phyloP scores from a whole-genome alignment of 129 eudicot genomes.

The Rutidosis leptorrhynchoides region DNA sequence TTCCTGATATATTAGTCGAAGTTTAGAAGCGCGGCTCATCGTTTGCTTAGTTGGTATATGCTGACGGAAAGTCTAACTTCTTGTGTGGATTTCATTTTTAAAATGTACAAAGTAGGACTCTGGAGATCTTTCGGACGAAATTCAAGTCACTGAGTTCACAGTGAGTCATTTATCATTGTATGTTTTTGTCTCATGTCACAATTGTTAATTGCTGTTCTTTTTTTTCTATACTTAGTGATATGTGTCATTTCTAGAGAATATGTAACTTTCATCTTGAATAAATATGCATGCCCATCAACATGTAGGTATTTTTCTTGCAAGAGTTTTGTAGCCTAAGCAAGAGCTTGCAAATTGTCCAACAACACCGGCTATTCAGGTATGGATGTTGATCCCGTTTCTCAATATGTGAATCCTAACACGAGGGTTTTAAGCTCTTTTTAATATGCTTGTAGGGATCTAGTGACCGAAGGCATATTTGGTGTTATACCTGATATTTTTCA shows the following conservation, averaged over 20 bases:
- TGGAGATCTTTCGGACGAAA: too few relatives aligned
- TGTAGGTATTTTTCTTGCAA: conserved; percentile 75
- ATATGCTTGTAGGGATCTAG: conserved; percentile 74
- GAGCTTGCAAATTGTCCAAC: conserved; percentile 87
- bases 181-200: too few relatives aligned
- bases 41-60: conserved; percentile 70
- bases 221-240: not conserved
- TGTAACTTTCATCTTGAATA: not conserved
- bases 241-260: not conserved
- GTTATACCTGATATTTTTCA: conserved; percentile 64
- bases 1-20: conserved; percentile 85
- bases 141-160: too few relatives aligned
- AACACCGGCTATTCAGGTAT: conserved; percentile 74
- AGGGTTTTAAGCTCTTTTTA: conserved; percentile 12
- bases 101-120: conserved; percentile 88
- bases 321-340: too few relatives aligned
- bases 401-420: conserved; percentile 5
- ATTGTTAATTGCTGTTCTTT: conserved; percentile 10
- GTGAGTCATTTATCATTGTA: too few relatives aligned
- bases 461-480: conserved; percentile 76
- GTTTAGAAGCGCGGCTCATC: conserved; percentile 85
- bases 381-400: not conserved
- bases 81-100: conserved; percentile 83
- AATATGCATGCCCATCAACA: conserved; percentile 1
- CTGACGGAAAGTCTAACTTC: conserved; percentile 88